Percentiles rank a stretch among this genome's conserved stretches.
phyloP scores from a whole-genome alignment of 352 stramenopile genomes.

The Globisporangium parvum region DNA sequence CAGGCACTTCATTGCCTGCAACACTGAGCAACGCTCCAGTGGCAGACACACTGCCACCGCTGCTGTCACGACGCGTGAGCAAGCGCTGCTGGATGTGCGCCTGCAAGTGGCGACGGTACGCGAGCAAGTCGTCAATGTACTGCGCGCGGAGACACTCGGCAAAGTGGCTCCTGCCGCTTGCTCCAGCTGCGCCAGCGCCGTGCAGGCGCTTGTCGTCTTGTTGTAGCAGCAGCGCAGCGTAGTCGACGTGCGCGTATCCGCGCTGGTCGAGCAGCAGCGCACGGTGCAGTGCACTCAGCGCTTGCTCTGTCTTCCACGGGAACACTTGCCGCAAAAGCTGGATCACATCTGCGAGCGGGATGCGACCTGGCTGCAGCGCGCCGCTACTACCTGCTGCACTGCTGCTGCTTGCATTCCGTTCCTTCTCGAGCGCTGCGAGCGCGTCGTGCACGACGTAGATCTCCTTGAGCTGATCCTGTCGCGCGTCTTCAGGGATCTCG shows the following conservation, averaged over 20 bases:
- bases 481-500: slow-evolving; percentile 40
- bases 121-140: slow-evolving; percentile 58
- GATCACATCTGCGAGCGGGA: slow-evolving; percentile 42
- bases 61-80: not conserved
- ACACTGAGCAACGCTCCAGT: not conserved
- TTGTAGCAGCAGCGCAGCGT: slow-evolving; percentile 32
- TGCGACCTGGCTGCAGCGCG: slow-evolving; percentile 13
- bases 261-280: slow-evolving; percentile 38
- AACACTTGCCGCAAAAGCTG: slow-evolving; percentile 39
- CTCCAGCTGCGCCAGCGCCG: not conserved
- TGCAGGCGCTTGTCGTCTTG: slow-evolving; percentile 10
- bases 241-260: slow-evolving; percentile 34
- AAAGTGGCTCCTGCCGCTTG: slow-evolving; percentile 12
- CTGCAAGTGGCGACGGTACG: slow-evolving; percentile 39
- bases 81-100: slow-evolving; percentile 17
- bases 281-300: slow-evolving; percentile 35
- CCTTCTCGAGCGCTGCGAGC: slow-evolving; percentile 39
- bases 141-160: slow-evolving; percentile 43
- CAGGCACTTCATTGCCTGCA: not conserved
- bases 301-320: slow-evolving; percentile 52
- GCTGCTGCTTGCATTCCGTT: slow-evolving; percentile 23
- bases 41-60: not conserved
- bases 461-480: slow-evolving; percentile 35
- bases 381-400: not conserved
- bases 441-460: slow-evolving; percentile 42